Base-by-base conservation (phyloP, 371 early-diverging fungal species). In the Capillidium rhysosporum region DNA sequence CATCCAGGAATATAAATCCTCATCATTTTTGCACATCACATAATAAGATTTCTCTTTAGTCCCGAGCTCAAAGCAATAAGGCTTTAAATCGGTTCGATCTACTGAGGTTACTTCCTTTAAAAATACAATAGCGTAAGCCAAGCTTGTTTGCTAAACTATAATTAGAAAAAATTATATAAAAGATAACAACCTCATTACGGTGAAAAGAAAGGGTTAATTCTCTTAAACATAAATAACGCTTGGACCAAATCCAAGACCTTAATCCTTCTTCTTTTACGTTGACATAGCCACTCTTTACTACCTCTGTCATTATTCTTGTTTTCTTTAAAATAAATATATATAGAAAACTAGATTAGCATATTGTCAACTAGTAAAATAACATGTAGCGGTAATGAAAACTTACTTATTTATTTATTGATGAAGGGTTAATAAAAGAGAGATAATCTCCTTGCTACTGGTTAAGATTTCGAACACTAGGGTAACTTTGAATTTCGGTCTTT, bases 1-100 rank as follows among this genome's bases (percentile, higher is more conserved):
- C 77, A 92, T 84, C 96, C 93, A 93, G 29, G 86, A 79, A 65
- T 95, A 95, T 29, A 95, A 69, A 57, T 95, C 93, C 58, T 89
- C 89, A 65, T 95, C 96, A 66, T 75, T 87, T 66, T 78, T 82
- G 67, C 87, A 88, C 16, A 87, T 74, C 40, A 95, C 65, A 65
- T 75, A 89, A 63, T 84, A 89, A 46, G 79, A 75, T 63, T 81
- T 77, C 49, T 88, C 90, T 65, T 80, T 85, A 24, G 90, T 88
- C 30, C 73, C 72, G 38, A 95, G 71, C 62, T 91, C 91, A 60
- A 95, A 82, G 63, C 90, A 91, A 65, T 86, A 89, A 26, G 81
- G 75, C 62, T 87, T 89, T 44, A 81, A 61, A 44, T 92, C 91
- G 5, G 82, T 79, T 53, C 95, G 76, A 47, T 77, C 75, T n/a